Conservation (phyloP, 2,329 filamentous ascomycete genomes). For the Talaromyces albobiverticillius region DNA sequence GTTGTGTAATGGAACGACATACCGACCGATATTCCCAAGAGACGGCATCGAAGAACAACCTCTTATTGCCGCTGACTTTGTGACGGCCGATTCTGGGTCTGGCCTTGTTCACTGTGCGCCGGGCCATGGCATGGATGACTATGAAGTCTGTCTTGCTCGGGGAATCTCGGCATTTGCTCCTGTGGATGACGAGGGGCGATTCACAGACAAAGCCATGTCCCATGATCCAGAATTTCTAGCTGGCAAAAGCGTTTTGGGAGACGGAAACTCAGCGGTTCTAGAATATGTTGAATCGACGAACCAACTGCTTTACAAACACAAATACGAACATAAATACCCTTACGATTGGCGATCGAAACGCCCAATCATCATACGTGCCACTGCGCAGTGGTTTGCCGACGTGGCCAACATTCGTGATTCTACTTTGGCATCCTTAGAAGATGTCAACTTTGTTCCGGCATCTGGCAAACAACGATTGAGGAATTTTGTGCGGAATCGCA, state of each 20-base stretch:
- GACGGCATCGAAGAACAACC: slow-evolving; percentile 58
- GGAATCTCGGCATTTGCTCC: slow-evolving; percentile 76
- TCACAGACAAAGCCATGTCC: slow-evolving; percentile 76
- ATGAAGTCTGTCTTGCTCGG: slow-evolving; percentile 70
- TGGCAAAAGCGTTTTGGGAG: slow-evolving; percentile 68
- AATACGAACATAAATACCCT: slow-evolving; percentile 86
- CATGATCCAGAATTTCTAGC: slow-evolving; percentile 64
- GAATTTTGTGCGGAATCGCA: slow-evolving; percentile 82
- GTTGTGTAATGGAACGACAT: slow-evolving; percentile 61
- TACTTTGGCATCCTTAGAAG: slow-evolving; percentile 66
- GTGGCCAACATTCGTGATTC: slow-evolving; percentile 75
- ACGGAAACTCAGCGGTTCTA: slow-evolving; percentile 68
- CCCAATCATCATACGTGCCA: slow-evolving; percentile 86
- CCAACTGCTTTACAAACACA: slow-evolving; percentile 66
- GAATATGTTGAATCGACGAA: slow-evolving; percentile 60
- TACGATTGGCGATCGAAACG: slow-evolving; percentile 97
- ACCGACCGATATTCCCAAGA: slow-evolving; percentile 68
- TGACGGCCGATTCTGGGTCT: slow-evolving; percentile 84
- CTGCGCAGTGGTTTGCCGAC: slow-evolving; percentile 97
- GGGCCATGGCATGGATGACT: slow-evolving; percentile 96
- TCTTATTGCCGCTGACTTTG: slow-evolving; percentile 82
- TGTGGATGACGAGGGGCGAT: slow-evolving; percentile 75
- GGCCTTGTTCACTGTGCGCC: slow-evolving; percentile 94
- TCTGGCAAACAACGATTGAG: slow-evolving; percentile 71
- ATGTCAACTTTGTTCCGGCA: slow-evolving; percentile 76